Base-by-base conservation (phyloP, 768 basidiomycete species). In the Tulasnella sp. region DNA sequence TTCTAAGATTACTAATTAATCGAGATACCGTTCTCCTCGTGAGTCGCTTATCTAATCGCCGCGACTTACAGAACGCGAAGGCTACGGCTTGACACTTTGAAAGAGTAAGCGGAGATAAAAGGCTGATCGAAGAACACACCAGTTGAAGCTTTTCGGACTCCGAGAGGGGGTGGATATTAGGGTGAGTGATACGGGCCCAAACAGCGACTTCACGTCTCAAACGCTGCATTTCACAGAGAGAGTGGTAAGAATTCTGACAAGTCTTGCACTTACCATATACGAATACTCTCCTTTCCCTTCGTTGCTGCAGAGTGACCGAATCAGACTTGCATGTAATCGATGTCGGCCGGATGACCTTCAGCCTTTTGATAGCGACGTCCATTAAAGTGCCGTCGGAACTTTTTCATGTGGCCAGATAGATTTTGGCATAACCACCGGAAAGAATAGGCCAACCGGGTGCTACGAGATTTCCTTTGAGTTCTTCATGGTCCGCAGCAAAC, bases 281-380 rank as follows among this genome's bases (percentile, higher is more conserved):
- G 18, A 2, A 3, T 60, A 20, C 5, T 60, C 58, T 22, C 58
- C n/a, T 60, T 24, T 60, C 58, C 9, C 28, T 60, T 9, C 14
- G 16, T 22, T 24, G 7, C 58, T 60, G 58, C n/a, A 24, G 9
- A 22, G 22, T 9, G 9, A 46, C 11, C 2, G 22, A 4, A 22
- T 22, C 24, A 60, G 9, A 4, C 58, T 9, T 46, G 18, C 2
- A 9, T 9, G 58, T 20, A 5, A 22, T 60, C 22, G 60, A 99
- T 92, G 87, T 98, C 98, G 81, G 91, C 86, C 44, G 96, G 95
- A 72, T 98, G 90, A 14, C 96, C 96, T 58, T 91, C 89, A 42
- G 94, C 89, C 84, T 95, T 97, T 88, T 98, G 99, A 87, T 99
- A 98, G 24, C 96, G 97, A 78, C 97, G 97, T 81, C 97, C 98